These are phyloP conservation scores for Phycomyces blakesleeanus DNA, from an alignment of 192 early-diverging fungal genomes.

Conservation along the genomic window DNA sequence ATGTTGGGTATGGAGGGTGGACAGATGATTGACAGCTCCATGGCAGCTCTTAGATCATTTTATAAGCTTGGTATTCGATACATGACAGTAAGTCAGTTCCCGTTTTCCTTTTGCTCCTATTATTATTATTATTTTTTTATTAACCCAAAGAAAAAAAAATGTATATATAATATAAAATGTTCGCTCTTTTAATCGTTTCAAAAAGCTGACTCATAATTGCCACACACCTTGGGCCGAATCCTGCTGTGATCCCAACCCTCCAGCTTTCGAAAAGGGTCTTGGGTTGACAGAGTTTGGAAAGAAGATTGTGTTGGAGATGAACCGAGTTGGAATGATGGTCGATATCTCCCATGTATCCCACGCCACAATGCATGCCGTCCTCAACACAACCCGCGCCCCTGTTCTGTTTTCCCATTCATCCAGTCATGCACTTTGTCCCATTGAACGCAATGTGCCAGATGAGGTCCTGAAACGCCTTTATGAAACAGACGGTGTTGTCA, in stretches of 20 bases:
- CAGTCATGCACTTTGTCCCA: conserved; percentile 45
- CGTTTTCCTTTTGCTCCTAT: no score
- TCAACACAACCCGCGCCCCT: conserved; percentile 49
- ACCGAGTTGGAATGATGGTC: conserved; percentile 68
- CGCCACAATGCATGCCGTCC: conserved; percentile 53
- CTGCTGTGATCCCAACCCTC: conserved; percentile 43
- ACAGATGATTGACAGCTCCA: conserved; percentile 58
- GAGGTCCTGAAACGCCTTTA: conserved; percentile 39
- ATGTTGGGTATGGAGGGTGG: conserved; percentile 68
- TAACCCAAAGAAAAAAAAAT: neutral
- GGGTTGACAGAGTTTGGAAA: conserved; percentile 56
- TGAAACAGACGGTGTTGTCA: conserved; percentile 56
- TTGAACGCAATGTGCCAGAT: conserved; percentile 61
- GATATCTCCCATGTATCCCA: conserved; percentile 64
- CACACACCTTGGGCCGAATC: conserved; percentile 57
- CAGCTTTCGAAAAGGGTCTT: conserved; percentile 33
- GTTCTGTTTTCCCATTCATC: conserved; percentile 62
- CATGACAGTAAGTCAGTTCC: conserved; percentile 50
- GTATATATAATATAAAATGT: neutral
- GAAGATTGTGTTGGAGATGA: conserved; percentile 60
- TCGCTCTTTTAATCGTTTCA: neutral
- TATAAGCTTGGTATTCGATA: conserved; percentile 62
- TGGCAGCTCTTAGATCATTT: conserved; percentile 49
- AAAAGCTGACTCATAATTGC: conserved; percentile 56
- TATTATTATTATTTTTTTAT: neutral